A percentile compares a stretch with the other conserved stretches of the same genome.
phyloP scores from a whole-genome alignment of 306 rosid genomes.

The Fragaria ananassa region DNA sequence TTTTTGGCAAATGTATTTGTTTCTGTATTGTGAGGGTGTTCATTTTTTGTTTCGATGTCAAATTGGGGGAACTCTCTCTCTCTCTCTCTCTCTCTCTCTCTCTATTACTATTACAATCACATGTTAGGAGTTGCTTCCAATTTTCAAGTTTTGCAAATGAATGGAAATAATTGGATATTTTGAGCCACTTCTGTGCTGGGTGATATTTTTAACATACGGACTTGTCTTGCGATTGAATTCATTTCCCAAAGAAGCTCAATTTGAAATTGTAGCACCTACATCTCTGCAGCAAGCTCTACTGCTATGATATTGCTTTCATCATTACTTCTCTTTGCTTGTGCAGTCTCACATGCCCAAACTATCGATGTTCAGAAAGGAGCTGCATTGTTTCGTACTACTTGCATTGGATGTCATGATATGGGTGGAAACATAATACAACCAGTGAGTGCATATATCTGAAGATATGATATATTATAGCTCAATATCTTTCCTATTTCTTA shows the following conservation, averaged over 20 bases:
- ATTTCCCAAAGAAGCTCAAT: not conserved
- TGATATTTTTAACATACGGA: not conserved
- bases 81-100: too few relatives aligned
- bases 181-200: not conserved
- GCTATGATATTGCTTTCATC: not conserved
- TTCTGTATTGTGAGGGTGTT: not conserved
- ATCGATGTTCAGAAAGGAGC: conserved; percentile 69
- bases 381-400: conserved; percentile 58
- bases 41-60: not conserved
- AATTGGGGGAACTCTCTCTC: not conserved
- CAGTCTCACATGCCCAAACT: conserved; percentile 65
- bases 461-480: not conserved
- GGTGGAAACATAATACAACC: conserved; percentile 95
- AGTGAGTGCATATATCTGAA: conserved; percentile 35
- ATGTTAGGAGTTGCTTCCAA: not conserved
- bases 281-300: not conserved
- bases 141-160: not conserved
- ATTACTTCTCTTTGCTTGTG: not conserved
- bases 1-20: not conserved
- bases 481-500: conserved; percentile 9
- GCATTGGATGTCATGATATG: conserved; percentile 86
- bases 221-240: not conserved
- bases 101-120: not conserved
- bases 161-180: not conserved
- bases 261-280: not conserved